Evolutionary conservation across 2,329 filamentous ascomycete genomes (phyloP).

Genomic region (Clarireedia paspali): DNA sequence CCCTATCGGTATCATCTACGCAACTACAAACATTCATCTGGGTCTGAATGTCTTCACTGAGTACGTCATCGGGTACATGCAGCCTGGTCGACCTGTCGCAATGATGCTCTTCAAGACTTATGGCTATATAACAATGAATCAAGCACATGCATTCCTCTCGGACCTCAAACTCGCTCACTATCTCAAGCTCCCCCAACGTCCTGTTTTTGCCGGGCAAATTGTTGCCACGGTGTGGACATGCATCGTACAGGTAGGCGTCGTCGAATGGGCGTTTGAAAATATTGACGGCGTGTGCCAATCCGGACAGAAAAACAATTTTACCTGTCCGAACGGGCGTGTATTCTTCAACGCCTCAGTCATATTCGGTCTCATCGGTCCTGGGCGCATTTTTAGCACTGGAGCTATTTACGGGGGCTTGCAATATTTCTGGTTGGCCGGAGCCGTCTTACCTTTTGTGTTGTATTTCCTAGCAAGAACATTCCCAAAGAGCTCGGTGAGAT

Average conservation of each 20-base stretch:
- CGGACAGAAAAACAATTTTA: conserved; percentile 38
- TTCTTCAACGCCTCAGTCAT: conserved; percentile 61
- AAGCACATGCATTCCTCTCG: conserved; percentile 8
- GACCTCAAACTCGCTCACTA: conserved; percentile 45
- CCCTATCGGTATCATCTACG: conserved; percentile 63
- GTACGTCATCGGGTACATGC: conserved; percentile 66
- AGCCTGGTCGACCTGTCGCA: conserved; percentile 60
- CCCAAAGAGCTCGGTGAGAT: conserved; percentile 51
- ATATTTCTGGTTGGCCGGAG: conserved; percentile 66
- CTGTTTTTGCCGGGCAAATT: conserved; percentile 59
- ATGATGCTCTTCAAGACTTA: conserved; percentile 63
- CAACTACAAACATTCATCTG: conserved; percentile 62
- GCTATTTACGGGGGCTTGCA: conserved; percentile 56
- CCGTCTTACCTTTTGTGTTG: conserved; percentile 51
- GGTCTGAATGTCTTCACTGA: conserved; percentile 68
- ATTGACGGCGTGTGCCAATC: conserved; percentile 57
- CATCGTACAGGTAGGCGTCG: conserved; percentile 56
- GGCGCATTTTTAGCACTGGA: conserved; percentile 33
- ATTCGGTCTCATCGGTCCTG: conserved; percentile 66
- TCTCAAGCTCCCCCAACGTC: conserved; percentile 53
- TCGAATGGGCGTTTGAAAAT: conserved; percentile 51
- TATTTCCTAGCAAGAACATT: conserved; percentile 47
- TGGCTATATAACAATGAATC: conserved; percentile 12
- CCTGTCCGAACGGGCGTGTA: conserved; percentile 37
- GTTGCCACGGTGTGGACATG: conserved; percentile 59